Percentiles rank a stretch among this genome's conserved stretches.
phyloP scores from a whole-genome alignment of 2,329 filamentous ascomycete genomes.

The Colletotrichum magnum region DNA sequence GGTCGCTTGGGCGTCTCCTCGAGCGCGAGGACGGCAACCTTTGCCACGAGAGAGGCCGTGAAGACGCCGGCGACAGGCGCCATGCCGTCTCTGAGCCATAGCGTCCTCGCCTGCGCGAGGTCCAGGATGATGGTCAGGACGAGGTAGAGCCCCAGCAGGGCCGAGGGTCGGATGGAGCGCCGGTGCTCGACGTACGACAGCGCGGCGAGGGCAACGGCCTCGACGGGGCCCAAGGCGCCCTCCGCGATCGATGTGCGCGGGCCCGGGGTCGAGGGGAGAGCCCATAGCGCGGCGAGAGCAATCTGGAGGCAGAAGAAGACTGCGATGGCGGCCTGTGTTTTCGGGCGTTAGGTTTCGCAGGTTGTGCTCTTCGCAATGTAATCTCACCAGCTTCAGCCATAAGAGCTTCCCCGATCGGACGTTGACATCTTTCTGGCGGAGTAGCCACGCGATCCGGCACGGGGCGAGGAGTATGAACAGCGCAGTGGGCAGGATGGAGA shows the following conservation, averaged over 20 bases:
- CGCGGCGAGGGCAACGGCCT: conserved; percentile 46
- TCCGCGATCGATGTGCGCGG: conserved; percentile 49
- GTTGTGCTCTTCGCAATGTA: neutral
- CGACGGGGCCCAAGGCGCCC: conserved; percentile 46
- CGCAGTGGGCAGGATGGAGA: conserved; percentile 46
- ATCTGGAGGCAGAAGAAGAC: conserved; percentile 44
- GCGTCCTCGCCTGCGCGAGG: conserved; percentile 49
- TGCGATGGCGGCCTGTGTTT: conserved; percentile 31
- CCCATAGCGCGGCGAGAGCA: conserved; percentile 47
- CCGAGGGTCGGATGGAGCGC: conserved; percentile 50
- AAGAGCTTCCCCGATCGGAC: conserved; percentile 36
- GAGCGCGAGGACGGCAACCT: conserved; percentile 47
- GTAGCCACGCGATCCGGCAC: conserved; percentile 39
- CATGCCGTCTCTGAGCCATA: conserved; percentile 49
- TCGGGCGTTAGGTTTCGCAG: no score
- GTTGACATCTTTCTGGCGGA: conserved; percentile 18
- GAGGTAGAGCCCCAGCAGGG: conserved; percentile 50
- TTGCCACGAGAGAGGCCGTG: conserved; percentile 45
- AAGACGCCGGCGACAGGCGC: conserved; percentile 47
- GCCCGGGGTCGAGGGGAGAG: conserved; percentile 40
- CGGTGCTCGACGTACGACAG: conserved; percentile 55
- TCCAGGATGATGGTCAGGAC: conserved; percentile 52
- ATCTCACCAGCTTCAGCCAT: conserved; percentile 44
- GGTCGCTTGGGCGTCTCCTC: conserved; percentile 51
- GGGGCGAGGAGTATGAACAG: conserved; percentile 45